Percentiles rank a stretch among this genome's conserved stretches.
phyloP scores from a whole-genome alignment of 2,329 filamentous ascomycete species.

The Phyllosticta citriasiana region DNA sequence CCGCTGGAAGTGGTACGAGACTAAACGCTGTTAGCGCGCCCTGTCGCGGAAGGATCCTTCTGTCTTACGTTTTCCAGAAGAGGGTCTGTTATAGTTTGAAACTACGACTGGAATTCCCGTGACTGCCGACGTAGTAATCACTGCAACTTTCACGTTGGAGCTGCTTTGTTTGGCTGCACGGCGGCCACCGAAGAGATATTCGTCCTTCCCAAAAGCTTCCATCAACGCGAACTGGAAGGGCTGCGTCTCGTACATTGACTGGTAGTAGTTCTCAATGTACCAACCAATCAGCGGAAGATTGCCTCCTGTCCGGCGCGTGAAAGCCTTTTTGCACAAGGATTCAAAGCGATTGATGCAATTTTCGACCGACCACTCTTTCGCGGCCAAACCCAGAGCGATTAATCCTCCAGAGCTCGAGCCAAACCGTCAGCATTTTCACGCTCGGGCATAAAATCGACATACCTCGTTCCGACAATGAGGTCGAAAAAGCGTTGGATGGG shows the following conservation, averaged over 20 bases:
- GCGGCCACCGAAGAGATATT: slow-evolving; percentile 28
- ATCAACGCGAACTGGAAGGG: slow-evolving; percentile 28
- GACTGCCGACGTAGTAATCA: slow-evolving; percentile 33
- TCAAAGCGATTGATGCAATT: slow-evolving; percentile 32
- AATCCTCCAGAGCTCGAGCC: slow-evolving; percentile 33
- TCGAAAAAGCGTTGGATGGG: slow-evolving; percentile 40
- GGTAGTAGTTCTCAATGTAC: slow-evolving; percentile 20
- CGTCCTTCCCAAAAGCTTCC: slow-evolving; percentile 25
- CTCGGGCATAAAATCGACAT: not conserved
- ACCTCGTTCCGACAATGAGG: slow-evolving; percentile 29
- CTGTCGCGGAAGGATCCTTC: too few species aligned
- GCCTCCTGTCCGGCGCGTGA: slow-evolving; percentile 27
- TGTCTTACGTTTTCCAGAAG: slow-evolving; percentile 25
- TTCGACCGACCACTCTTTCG: slow-evolving; percentile 28
- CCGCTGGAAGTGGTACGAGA: slow-evolving; percentile 31
- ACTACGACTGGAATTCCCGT: slow-evolving; percentile 33
- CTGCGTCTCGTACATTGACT: slow-evolving; percentile 24
- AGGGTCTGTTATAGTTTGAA: slow-evolving; percentile 35
- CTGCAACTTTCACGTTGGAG: slow-evolving; percentile 27
- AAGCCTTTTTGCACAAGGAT: slow-evolving; percentile 31
- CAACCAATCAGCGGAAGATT: slow-evolving; percentile 26
- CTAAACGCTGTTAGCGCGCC: slow-evolving; percentile 7
- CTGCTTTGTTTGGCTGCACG: slow-evolving; percentile 10
- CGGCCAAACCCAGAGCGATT: slow-evolving; percentile 33
- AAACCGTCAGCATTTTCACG: not conserved